These are phyloP conservation scores for Fomitiporia mediterranea DNA, from an alignment of 1,284 basidiomycete species.

Conservation along the genomic window DNA sequence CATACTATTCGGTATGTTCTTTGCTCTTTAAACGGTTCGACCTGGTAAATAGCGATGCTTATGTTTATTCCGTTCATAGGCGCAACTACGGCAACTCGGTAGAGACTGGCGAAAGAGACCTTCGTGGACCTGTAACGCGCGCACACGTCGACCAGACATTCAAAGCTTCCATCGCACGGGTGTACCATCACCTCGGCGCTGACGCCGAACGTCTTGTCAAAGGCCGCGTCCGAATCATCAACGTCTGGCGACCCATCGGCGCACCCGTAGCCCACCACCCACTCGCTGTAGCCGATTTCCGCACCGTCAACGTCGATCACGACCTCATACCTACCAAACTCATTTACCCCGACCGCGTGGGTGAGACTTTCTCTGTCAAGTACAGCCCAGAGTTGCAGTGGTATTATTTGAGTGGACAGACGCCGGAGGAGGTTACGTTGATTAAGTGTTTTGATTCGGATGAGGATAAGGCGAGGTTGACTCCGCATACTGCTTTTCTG, in stretches of 20 bases:
- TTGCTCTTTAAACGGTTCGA: slow-evolving; percentile 2
- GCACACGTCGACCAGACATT: slow-evolving; percentile 60
- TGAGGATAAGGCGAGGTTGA: slow-evolving; percentile 35
- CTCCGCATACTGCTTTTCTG: slow-evolving; percentile 44
- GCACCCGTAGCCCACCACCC: slow-evolving; percentile 43
- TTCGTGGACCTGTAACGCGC: slow-evolving; percentile 11
- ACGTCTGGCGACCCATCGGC: slow-evolving; percentile 50
- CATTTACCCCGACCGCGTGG: slow-evolving; percentile 33
- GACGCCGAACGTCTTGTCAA: slow-evolving; percentile 43
- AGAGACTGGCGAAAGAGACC: not conserved
- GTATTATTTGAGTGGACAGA: slow-evolving; percentile 32
- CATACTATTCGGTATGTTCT: slow-evolving; percentile 13
- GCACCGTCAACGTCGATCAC: slow-evolving; percentile 32
- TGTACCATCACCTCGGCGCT: slow-evolving; percentile 46
- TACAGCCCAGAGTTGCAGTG: slow-evolving; percentile 28
- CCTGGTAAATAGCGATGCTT: not conserved
- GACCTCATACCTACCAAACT: slow-evolving; percentile 34
- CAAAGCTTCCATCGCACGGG: slow-evolving; percentile 43
- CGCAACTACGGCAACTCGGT: not conserved
- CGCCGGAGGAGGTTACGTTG: slow-evolving; percentile 29
- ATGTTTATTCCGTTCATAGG: not conserved
- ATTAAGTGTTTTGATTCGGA: slow-evolving; percentile 37
- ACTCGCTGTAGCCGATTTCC: slow-evolving; percentile 44
- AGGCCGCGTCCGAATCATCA: slow-evolving; percentile 53
- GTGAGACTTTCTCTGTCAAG: slow-evolving; percentile 34